Evolutionary conservation across 805 yeast species (phyloP), one percentile per base, ranked within the genome.

Genomic region (Saccharomycopsis sp.): DNA sequence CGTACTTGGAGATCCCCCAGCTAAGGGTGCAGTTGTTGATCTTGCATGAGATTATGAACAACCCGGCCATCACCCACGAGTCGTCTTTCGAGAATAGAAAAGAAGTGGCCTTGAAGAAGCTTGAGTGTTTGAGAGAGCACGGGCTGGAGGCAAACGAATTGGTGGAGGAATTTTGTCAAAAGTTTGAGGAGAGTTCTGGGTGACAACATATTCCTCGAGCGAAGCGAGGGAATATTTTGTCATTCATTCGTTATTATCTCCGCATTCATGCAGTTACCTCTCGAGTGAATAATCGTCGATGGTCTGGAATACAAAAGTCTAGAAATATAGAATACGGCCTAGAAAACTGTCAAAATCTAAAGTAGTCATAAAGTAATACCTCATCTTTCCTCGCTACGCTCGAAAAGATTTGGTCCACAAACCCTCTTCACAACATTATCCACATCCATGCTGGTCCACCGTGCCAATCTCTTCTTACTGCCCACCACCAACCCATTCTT

Each of bases 101-200:
- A 22, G 79, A 74, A 37, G 62, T 78, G 3, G 77, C 77, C 5
- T 69, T 72, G 38, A 66, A 73, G 54, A 76, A 78, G 45, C 56
- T 80, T 19, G 69, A 72, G 21, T 73, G 76, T 29, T 55, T 80
- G 27, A 53, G 86, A 23, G 54, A 52, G 4, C 78, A 77, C 7
- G 87, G 88, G 0, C 48, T 66, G 0, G 84, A 79, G 50, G 68
- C 68, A 37, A 80, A 80, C 53, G 74, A 64, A 42, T 60, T 77
- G 15, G 68, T 80, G 10, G 84, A 78, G 54, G 86, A 78, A 45
- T 80, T 80, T 56, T 70, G 79, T 31, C 58, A 52, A 32, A 45
- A 52, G 20, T 46, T 36, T 40, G 46, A 42, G 16, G 25, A 34
- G 26, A 25, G 27, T 25, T 25, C n/a, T 9, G 27, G n/a, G n/a